A percentile compares a stretch with the other conserved stretches of the same genome.
Conservation (phyloP, 805 yeast genomes). For the Candida chilensis region DNA sequence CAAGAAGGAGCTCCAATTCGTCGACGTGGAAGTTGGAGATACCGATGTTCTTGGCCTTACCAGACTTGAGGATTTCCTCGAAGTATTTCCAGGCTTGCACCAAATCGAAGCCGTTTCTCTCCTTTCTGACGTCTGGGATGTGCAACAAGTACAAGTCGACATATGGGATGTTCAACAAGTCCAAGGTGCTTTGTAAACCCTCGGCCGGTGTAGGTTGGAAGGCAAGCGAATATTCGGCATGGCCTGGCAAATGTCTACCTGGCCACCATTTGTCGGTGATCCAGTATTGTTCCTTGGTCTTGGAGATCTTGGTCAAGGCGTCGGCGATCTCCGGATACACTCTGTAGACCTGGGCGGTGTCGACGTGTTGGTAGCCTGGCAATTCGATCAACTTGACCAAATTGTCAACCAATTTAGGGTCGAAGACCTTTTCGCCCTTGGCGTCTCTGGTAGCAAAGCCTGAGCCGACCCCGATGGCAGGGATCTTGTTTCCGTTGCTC, state of each 20-base stretch:
- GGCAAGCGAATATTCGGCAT: too few relatives aligned
- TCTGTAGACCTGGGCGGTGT: too few relatives aligned
- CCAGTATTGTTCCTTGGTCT: too few relatives aligned
- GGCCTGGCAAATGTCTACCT: constrained; percentile 8
- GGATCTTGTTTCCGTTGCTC: constrained; percentile 7
- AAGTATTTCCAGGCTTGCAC: constrained; percentile 38
- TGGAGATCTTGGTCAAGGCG: too few relatives aligned
- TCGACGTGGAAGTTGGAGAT: constrained; percentile 50
- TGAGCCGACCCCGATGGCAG: constrained; percentile 10
- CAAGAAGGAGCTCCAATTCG: constrained; percentile 32
- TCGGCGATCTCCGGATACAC: too few relatives aligned
- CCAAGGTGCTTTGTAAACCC: constrained; percentile 26
- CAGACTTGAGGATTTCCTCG: constrained; percentile 40
- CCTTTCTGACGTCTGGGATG: constrained; percentile 24
- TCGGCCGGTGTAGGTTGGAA: constrained; percentile 18
- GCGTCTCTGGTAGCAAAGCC: too few relatives aligned
- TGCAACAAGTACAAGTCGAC: constrained; percentile 47
- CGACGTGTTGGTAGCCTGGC: too few relatives aligned
- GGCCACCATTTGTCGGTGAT: constrained; percentile 45
- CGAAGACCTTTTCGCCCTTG: too few relatives aligned
- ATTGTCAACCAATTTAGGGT: too few relatives aligned
- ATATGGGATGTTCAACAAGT: constrained; percentile 28
- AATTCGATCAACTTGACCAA: too few relatives aligned
- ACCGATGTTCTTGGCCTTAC: constrained; percentile 48
- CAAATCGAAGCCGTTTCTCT: constrained; percentile 23